Percentiles rank a stretch among this genome's conserved stretches.
phyloP scores from a whole-genome alignment of 2,329 filamentous ascomycete species.

The Metarhizium sp. region DNA sequence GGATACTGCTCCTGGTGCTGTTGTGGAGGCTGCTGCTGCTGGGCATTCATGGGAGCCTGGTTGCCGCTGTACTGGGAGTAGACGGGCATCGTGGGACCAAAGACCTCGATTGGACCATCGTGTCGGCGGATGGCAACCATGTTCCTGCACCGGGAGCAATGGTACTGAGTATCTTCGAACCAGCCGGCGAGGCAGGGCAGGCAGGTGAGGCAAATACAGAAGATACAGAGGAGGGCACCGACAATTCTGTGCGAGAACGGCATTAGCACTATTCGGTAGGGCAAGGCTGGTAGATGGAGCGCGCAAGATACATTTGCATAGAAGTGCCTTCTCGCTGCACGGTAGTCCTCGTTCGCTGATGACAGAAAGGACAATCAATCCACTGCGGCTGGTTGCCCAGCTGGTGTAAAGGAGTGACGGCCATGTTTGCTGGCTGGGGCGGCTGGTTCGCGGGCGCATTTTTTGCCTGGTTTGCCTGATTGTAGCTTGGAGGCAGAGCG shows the following conservation, averaged over 20 bases:
- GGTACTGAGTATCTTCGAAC: slow-evolving; percentile 22
- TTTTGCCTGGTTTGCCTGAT: slow-evolving; percentile 1
- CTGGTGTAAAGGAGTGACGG: slow-evolving; percentile 13
- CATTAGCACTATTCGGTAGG: background rate
- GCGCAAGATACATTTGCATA: slow-evolving; percentile 15
- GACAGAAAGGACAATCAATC: slow-evolving; percentile 23
- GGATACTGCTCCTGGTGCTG: slow-evolving; percentile 3
- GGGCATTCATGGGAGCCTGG: slow-evolving; percentile 6
- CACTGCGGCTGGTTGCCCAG: slow-evolving; percentile 15
- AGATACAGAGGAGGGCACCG: slow-evolving; percentile 19
- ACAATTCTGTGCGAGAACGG: slow-evolving; percentile 14
- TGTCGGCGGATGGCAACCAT: slow-evolving; percentile 16
- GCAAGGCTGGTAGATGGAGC: background rate
- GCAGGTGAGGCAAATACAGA: slow-evolving; percentile 22
- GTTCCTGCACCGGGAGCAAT: slow-evolving; percentile 19
- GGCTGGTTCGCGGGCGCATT: background rate
- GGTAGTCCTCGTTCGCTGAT: slow-evolving; percentile 13
- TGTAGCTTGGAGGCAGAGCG: slow-evolving; percentile 1
- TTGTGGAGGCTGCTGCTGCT: slow-evolving; percentile 1
- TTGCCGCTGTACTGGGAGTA: slow-evolving; percentile 10
- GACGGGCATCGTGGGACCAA: slow-evolving; percentile 9
- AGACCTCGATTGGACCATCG: slow-evolving; percentile 13
- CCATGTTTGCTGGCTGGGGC: background rate
- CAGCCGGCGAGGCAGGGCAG: slow-evolving; percentile 21
- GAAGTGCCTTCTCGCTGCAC: slow-evolving; percentile 14